Base-by-base conservation (phyloP, 495 filamentous ascomycete genomes). In the Coniosporium apollinis region DNA sequence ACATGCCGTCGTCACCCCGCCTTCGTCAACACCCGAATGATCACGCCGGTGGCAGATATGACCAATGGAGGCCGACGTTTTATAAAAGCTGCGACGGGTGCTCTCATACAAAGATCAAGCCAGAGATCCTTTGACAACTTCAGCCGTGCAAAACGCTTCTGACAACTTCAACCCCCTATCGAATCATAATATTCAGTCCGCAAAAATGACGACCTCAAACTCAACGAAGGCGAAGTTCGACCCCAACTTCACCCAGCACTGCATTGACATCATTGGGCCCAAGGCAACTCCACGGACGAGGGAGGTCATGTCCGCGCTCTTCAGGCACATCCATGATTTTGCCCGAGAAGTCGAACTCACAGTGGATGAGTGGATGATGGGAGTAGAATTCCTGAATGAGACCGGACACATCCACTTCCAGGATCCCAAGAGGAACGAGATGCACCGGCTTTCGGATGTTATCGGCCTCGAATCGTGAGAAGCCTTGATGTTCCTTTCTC, bases 301-400 rank as follows among this genome's bases (percentile, higher is more conserved):
- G 30, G 58, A 70, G 33, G 58, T 87, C 44, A 56, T 85, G 44
- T 56, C 66, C 32, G 58, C 72, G 20, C 55, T 85, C 42, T 76
- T 85, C 57, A 65, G 62, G 28, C 79, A 84, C 60, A 64, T 87
- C 36, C 81, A 87, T 63, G 78, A 84, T 57, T 87, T 87, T 47
- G 69, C 79, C 30, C 76, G 80, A 38, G 81, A 87, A 58, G 72
- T 80, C 44, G 76, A 85, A 55, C 69, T 87, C 34, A 81, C 76
- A 19, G 63, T 72, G 11, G 77, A 78, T 44, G 81, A 87, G 61
- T 87, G 77, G 78, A 72, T 83, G 71, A 54, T 67, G 14, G 81
- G 76, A 46, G 75, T 85, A 32, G 60, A 76, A 48, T 81, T 75
- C 46, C 33, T 58, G 28, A 57, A 57, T 40, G 32, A 48, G 20